Base-by-base conservation (phyloP, 2,329 filamentous ascomycete genomes). In the Sporothrix variecibatus region DNA sequence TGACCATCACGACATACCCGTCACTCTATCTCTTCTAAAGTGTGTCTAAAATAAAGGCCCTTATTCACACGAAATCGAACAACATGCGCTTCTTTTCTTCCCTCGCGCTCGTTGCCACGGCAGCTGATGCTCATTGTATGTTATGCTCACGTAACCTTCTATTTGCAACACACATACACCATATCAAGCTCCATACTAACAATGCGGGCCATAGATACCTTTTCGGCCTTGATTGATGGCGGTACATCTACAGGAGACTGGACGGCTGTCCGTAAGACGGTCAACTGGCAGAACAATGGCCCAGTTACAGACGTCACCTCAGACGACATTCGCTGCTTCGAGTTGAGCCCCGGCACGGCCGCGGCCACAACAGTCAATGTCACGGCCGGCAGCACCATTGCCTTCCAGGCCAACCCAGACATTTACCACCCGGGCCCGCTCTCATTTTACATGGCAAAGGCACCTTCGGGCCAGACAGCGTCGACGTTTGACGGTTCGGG, bases 391-490 rank as follows among this genome's bases (percentile, higher is more conserved):
- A 75, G 78, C n/a, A 78, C 78, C 4, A 76, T 85, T 51, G 82
- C 80, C 43, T 85, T 85, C 78, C 80, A 80, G 28, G 81, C 82
- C 17, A 81, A 79, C 76, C 79, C 81, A 7, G 76, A 78, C 73
- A 80, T 85, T 72, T 80, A 80, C 73, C 82, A 84, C 76, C 82
- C 82, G 2, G 83, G 82, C 0, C 82, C 83, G 15, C 76, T 82
- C 69, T 79, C 80, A 60, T 80, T 81, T 46, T 83, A 82, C 78
- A 78, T 83, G 77, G 82, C 82, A 75, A 81, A 81, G 76, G 82
- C 80, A 1, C 81, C 82, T 5, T 76, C 77, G 2, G 82, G 82
- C 11, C 77, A 81, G 73, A 78, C 79, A 23, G 79, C 80, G 15
- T 76, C 79, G 26, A 78, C 74, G 20, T 83, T 80, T 79, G 79